Evolutionary conservation across 495 filamentous ascomycete species (phyloP).

Genomic region (Xylaria telfairii): DNA sequence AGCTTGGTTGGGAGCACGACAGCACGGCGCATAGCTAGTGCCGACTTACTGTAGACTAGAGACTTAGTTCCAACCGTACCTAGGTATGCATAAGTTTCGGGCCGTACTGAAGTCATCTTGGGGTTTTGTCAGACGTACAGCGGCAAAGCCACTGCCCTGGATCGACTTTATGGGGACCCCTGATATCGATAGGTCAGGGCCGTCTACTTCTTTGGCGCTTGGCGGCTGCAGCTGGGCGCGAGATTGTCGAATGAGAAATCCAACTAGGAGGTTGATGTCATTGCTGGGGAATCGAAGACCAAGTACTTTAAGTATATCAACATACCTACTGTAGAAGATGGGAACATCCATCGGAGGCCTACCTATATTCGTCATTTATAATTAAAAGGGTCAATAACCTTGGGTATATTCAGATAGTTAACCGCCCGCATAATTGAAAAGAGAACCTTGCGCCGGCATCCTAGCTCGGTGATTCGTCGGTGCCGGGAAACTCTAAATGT

Average conservation of each 20-base stretch:
- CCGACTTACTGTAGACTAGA: neutral
- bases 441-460: neutral
- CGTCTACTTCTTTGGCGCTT: neutral
- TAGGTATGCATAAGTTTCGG: neutral
- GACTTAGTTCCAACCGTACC: too few relatives aligned
- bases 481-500: neutral
- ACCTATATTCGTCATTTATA: too few relatives aligned
- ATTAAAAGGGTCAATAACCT: neutral
- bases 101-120: neutral
- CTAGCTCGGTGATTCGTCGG: neutral
- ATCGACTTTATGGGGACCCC: neutral
- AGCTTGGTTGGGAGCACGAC: neutral
- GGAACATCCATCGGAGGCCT: too few relatives aligned
- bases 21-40: neutral
- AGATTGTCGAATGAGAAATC: constrained; percentile 6
- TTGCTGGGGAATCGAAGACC: neutral
- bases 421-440: neutral
- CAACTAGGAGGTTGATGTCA: neutral
- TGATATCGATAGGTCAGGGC: neutral
- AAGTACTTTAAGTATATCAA: too few relatives aligned
- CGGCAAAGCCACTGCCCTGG: neutral
- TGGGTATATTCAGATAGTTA: neutral
- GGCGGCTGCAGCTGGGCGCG: constrained; percentile 1
- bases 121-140: neutral
- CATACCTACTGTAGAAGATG: too few relatives aligned